Percentiles rank a stretch among this genome's conserved stretches.
Conservation (phyloP, 2,329 filamentous ascomycete species). For the Fusarium sp. region DNA sequence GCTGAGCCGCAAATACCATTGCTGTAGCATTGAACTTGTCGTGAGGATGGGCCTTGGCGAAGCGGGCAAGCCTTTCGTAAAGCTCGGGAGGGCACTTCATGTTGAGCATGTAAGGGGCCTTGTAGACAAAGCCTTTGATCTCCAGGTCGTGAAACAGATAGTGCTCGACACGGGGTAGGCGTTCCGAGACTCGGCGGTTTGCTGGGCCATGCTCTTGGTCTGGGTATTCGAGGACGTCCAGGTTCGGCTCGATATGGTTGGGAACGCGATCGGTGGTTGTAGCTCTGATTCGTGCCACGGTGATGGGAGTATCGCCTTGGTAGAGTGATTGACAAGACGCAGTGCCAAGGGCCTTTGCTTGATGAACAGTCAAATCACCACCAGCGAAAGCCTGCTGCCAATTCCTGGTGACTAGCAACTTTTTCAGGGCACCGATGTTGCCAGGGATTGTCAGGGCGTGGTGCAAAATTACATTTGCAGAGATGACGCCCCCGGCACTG, state of each 20-base stretch:
- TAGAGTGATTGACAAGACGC: background rate
- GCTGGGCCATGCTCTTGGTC: background rate
- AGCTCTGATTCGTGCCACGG: background rate
- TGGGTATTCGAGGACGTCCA: background rate
- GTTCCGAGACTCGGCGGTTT: rapidly evolving
- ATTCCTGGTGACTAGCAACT: rapidly evolving
- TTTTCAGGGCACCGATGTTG: background rate
- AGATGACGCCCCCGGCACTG: no score
- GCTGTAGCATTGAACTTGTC: slow-evolving; percentile 6
- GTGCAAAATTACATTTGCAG: background rate
- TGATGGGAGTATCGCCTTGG: background rate
- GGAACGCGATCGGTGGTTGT: background rate
- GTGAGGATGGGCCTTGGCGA: background rate
- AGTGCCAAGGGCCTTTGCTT: background rate
- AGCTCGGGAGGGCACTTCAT: background rate
- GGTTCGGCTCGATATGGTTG: background rate
- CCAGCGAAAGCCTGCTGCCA: background rate
- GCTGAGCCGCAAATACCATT: slow-evolving; percentile 3
- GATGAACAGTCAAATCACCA: background rate
- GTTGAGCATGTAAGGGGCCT: background rate
- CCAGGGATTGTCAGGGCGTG: background rate
- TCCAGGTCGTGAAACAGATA: background rate
- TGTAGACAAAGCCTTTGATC: background rate
- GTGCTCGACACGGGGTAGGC: background rate
- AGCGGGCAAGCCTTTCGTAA: background rate